Evolutionary conservation across 179 eudicot species (phyloP), one percentile per base, ranked within the genome.

Genomic region (Dionaea muscipula): DNA sequence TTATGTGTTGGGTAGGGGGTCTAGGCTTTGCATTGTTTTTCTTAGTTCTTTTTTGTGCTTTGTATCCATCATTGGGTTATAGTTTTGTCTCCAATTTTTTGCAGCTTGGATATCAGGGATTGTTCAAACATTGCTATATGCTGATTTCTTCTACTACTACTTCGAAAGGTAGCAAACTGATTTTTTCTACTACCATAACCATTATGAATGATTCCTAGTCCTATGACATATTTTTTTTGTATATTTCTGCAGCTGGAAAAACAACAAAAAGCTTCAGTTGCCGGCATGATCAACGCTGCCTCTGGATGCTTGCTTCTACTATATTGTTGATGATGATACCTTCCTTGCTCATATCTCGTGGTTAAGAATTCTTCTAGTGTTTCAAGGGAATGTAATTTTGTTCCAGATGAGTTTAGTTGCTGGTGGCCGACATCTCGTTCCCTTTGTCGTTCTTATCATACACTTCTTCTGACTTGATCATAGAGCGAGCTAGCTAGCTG

Each of bases 41-140:
- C n/a, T n/a, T n/a, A n/a, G n/a, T 31, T 31, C 35, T 31, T 31
- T 31, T 31, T 0, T n/a, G n/a, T n/a, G n/a, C n/a, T n/a, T n/a
- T n/a, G n/a, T n/a, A n/a, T n/a, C 43, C 15, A 38, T 13, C 2
- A n/a, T 31, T 33, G 57, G 51, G 27, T 59, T 62, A 28, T 60
- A 53, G 26, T 31, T 16, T 7, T 25, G 53, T 3, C 26, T 15
- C 22, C 25, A 25, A 2, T 26, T 25, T 38, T 16, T 64, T 71
- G 75, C 94, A 90, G 95, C 86, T 50, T 90, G 97, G 97, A 58
- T 86, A 40, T 67, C 90, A 20, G 97, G 94, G 51, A 72, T 76
- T 51, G 68, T 84, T 28, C 95, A 86, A 68, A 86, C 95, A 17
- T 62, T 81, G 72, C 84, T 86, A 26, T 86, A 86, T 57, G 95